Percentiles rank a stretch among this genome's conserved stretches.
Evolutionary conservation across 345 rosid genomes (phyloP).

Genomic region (Eucalyptus fibrosa): DNA sequence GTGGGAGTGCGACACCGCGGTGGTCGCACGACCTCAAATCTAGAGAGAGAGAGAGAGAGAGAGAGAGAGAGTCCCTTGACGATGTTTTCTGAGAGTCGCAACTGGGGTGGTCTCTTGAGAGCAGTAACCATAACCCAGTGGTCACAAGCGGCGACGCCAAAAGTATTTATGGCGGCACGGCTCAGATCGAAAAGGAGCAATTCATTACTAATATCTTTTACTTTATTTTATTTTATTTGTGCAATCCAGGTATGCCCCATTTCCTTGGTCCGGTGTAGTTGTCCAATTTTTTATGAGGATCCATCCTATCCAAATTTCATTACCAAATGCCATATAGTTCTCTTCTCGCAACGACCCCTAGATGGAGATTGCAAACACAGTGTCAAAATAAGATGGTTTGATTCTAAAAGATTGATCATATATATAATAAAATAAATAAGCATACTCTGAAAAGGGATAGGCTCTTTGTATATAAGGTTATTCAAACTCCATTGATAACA

Average conservation of each 20-base stretch:
- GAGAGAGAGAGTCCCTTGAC: not conserved
- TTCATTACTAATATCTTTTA: too few species aligned
- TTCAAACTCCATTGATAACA: not conserved
- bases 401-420: not conserved
- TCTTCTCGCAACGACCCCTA: not conserved
- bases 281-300: not conserved
- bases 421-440: too few species aligned
- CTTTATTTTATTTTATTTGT: too few species aligned
- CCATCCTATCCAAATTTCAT: not conserved
- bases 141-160: not conserved
- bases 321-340: not conserved
- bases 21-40: not conserved
- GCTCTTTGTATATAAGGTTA: not conserved
- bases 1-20: not conserved
- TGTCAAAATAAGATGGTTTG: not conserved
- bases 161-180: too few species aligned
- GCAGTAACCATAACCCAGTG: too few species aligned
- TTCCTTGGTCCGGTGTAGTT: too few species aligned
- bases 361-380: not conserved
- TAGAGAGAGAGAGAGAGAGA: not conserved
- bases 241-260: too few species aligned
- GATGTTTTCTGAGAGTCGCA: not conserved
- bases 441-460: not conserved
- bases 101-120: too few species aligned
- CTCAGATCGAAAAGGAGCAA: too few species aligned